Evolutionary conservation across 192 early-diverging fungal genomes (phyloP).

Genomic region (Podila epicladia): DNA sequence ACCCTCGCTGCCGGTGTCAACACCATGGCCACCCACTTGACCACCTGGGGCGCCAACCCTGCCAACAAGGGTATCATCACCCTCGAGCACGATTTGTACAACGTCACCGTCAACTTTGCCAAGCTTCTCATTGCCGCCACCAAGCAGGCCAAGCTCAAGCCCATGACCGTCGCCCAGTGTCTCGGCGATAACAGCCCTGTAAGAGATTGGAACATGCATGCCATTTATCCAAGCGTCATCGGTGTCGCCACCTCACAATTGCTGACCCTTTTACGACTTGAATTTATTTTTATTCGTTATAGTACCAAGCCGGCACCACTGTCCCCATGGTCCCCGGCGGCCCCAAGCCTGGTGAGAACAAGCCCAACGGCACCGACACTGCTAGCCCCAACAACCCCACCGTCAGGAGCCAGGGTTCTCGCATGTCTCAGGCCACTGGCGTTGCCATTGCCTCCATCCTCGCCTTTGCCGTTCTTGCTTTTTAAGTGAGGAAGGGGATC

Average conservation of each 20-base stretch:
- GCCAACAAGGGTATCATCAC: constrained; percentile 55
- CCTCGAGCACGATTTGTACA: constrained; percentile 63
- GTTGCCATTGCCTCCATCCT: constrained; percentile 2
- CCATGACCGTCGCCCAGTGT: constrained; percentile 39
- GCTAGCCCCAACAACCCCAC: background rate
- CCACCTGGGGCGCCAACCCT: constrained; percentile 38
- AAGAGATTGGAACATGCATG: too few relatives aligned
- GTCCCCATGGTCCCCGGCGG: background rate
- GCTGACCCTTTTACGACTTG: background rate
- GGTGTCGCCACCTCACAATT: background rate
- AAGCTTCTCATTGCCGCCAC: constrained; percentile 45
- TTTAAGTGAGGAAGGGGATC: background rate
- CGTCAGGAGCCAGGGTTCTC: background rate
- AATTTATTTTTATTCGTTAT: too few relatives aligned
- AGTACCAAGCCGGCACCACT: background rate
- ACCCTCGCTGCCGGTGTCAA: constrained; percentile 8
- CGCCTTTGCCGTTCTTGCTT: constrained; percentile 1
- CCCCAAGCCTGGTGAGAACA: background rate
- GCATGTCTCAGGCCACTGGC: constrained; percentile 6
- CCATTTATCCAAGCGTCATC: background rate
- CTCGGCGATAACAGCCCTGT: constrained; percentile 25
- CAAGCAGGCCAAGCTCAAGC: constrained; percentile 24
- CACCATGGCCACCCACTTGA: constrained; percentile 12
- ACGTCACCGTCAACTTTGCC: constrained; percentile 51
- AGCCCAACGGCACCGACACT: background rate